A percentile compares a stretch with the other conserved stretches of the same genome.
phyloP scores from a whole-genome alignment of 495 filamentous ascomycete species.

The Parachaetomium inaequale region DNA sequence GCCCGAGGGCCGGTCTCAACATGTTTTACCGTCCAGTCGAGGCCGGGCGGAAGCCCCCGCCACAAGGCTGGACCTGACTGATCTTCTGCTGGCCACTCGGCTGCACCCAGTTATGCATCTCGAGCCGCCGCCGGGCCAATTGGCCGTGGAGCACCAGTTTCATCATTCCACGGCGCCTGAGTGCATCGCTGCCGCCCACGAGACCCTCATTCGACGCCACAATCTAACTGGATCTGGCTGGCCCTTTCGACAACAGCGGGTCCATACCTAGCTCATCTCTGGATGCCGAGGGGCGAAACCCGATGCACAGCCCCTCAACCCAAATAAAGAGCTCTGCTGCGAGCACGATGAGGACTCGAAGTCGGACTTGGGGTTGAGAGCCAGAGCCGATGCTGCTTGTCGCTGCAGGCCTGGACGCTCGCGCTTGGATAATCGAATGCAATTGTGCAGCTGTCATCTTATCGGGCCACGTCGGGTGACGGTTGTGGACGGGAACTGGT shows the following conservation, averaged over 20 bases:
- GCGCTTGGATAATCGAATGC: not conserved
- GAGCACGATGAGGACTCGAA: not conserved
- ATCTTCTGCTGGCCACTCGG: slow-evolving; percentile 27
- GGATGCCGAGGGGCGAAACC: slow-evolving; percentile 3
- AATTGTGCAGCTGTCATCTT: slow-evolving; percentile 15
- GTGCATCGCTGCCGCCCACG: slow-evolving; percentile 13
- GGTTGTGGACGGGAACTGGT: slow-evolving; percentile 15
- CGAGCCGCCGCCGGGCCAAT: slow-evolving; percentile 30
- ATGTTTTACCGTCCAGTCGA: slow-evolving; percentile 30
- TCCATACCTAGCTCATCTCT: not conserved
- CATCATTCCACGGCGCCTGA: slow-evolving; percentile 20
- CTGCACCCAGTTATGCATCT: slow-evolving; percentile 28
- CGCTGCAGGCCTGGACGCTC: not conserved
- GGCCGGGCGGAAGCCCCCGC: slow-evolving; percentile 18
- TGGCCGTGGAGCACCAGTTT: slow-evolving; percentile 30
- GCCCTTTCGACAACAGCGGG: not conserved
- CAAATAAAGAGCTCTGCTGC: not conserved
- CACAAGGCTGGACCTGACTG: slow-evolving; percentile 31
- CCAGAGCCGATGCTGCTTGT: not conserved
- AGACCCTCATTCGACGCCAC: slow-evolving; percentile 2
- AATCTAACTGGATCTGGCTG: not conserved
- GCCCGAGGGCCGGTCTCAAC: not conserved
- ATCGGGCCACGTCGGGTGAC: slow-evolving; percentile 33
- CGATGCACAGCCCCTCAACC: not conserved
- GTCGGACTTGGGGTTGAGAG: not conserved